Conservation (phyloP, 2,329 filamentous ascomycete species). For the Xylogone sp. region DNA sequence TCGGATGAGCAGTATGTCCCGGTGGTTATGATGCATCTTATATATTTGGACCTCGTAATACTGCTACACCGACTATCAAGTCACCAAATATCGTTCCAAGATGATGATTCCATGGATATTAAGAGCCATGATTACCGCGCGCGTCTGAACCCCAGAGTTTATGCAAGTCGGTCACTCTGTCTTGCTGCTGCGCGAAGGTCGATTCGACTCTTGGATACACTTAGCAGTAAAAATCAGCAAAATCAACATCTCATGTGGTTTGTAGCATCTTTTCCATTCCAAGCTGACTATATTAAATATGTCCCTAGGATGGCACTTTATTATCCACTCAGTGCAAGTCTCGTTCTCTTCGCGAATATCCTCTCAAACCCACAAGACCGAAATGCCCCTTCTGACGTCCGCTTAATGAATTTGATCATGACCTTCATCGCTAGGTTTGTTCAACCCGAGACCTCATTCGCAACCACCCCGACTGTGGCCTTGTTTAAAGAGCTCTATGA, state of each 20-base stretch:
- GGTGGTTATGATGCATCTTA: conserved; percentile 19
- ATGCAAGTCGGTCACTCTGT: conserved; percentile 16
- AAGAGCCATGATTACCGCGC: conserved; percentile 5
- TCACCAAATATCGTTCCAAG: conserved; percentile 11
- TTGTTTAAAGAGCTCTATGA: conserved; percentile 11
- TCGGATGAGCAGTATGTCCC: conserved; percentile 12
- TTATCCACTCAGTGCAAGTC: conserved; percentile 87
- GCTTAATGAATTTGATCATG: conserved; percentile 76
- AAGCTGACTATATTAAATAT: conserved; percentile 6
- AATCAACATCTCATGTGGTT: conserved; percentile 13
- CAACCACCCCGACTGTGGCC: conserved; percentile 8
- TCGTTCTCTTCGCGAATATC: conserved; percentile 91
- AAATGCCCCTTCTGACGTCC: conserved; percentile 77
- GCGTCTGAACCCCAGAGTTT: conserved; percentile 14
- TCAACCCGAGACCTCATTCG: conserved; percentile 9
- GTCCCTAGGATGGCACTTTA: conserved; percentile 42
- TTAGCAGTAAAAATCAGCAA: conserved; percentile 11
- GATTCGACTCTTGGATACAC: conserved; percentile 13
- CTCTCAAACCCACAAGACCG: conserved; percentile 87
- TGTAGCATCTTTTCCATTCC: conserved; percentile 8
- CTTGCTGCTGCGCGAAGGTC: conserved; percentile 16
- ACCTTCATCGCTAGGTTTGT: conserved; percentile 10
- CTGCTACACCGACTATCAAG: conserved; percentile 16
- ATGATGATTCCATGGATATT: conserved; percentile 3
- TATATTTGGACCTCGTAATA: conserved; percentile 18